Conservation (phyloP, 2,329 filamentous ascomycete species). For the Zalaria sp. region DNA sequence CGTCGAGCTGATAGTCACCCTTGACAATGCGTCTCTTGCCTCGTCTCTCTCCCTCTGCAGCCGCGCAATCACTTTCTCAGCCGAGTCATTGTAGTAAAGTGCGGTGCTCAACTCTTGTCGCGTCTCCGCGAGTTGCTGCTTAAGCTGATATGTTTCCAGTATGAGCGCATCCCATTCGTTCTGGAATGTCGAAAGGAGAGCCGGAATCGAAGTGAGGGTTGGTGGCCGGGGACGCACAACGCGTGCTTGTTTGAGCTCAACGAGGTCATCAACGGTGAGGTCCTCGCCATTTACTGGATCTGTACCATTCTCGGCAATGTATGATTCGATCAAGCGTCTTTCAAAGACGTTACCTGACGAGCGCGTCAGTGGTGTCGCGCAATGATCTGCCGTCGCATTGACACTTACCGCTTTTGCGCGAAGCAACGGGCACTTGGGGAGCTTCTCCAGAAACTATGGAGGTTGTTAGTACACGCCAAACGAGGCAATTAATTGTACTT, state of each 20-base stretch:
- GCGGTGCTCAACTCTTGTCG: constrained; percentile 87
- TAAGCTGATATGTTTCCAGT: constrained; percentile 79
- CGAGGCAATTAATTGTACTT: constrained; percentile 6
- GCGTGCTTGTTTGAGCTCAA: constrained; percentile 72
- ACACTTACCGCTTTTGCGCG: constrained; percentile 72
- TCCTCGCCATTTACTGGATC: constrained; percentile 85
- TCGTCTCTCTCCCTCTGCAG: constrained; percentile 87
- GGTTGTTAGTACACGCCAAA: constrained; percentile 6
- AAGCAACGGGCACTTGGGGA: constrained; percentile 87
- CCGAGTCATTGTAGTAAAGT: constrained; percentile 93
- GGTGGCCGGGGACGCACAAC: constrained; percentile 81
- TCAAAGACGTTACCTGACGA: constrained; percentile 72
- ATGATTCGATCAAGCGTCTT: constrained; percentile 86
- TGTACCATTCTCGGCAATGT: constrained; percentile 83
- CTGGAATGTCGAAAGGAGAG: constrained; percentile 85
- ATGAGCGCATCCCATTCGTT: constrained; percentile 96
- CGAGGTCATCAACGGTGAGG: constrained; percentile 67
- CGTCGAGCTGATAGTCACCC: constrained; percentile 53
- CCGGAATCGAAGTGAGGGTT: constrained; percentile 88
- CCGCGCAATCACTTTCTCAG: constrained; percentile 85
- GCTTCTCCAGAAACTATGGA: constrained; percentile 81
- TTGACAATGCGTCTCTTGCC: constrained; percentile 75
- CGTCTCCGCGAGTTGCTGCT: constrained; percentile 78
- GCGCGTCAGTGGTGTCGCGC: constrained; percentile 6
- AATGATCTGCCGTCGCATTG: constrained; percentile 6